Conservation (phyloP, 2,329 filamentous ascomycete genomes). For the Cadophora malorum region DNA sequence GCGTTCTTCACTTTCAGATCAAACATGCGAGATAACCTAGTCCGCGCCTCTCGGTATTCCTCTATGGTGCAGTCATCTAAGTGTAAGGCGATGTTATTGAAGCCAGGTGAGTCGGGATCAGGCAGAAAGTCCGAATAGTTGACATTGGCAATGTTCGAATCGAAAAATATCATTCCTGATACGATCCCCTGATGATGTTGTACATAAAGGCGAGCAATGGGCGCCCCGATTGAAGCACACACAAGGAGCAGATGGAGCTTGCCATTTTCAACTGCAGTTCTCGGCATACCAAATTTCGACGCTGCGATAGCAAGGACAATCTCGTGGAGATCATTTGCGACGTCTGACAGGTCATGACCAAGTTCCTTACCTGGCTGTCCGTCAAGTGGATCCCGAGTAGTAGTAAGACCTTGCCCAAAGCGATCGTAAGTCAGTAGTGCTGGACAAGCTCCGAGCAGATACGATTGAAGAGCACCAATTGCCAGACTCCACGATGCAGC, state of each 20-base stretch:
- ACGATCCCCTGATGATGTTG: slow-evolving; percentile 26
- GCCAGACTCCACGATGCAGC: slow-evolving; percentile 21
- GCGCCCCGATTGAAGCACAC: slow-evolving; percentile 44
- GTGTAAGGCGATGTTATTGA: slow-evolving; percentile 32
- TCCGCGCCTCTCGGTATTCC: slow-evolving; percentile 42
- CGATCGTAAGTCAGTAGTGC: slow-evolving; percentile 46
- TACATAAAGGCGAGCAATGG: too few relatives aligned
- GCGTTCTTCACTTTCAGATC: slow-evolving; percentile 42
- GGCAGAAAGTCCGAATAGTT: slow-evolving; percentile 44
- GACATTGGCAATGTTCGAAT: slow-evolving; percentile 46
- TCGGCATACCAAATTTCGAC: slow-evolving; percentile 25
- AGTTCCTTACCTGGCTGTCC: slow-evolving; percentile 35
- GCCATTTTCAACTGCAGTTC: slow-evolving; percentile 22
- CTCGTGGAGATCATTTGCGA: slow-evolving; percentile 43
- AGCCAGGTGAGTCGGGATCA: slow-evolving; percentile 40
- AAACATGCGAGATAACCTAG: slow-evolving; percentile 41
- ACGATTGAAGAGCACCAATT: too few relatives aligned
- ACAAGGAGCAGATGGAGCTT: slow-evolving; percentile 40
- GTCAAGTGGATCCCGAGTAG: slow-evolving; percentile 40
- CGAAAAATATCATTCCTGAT: slow-evolving; percentile 44
- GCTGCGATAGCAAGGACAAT: slow-evolving; percentile 37
- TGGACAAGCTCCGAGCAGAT: slow-evolving; percentile 19
- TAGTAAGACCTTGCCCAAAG: slow-evolving; percentile 41
- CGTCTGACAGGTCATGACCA: slow-evolving; percentile 42
- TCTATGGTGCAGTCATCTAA: slow-evolving; percentile 40